phyloP scores from a whole-genome alignment of 495 filamentous ascomycete species.

The Acidiella bohemica region DNA sequence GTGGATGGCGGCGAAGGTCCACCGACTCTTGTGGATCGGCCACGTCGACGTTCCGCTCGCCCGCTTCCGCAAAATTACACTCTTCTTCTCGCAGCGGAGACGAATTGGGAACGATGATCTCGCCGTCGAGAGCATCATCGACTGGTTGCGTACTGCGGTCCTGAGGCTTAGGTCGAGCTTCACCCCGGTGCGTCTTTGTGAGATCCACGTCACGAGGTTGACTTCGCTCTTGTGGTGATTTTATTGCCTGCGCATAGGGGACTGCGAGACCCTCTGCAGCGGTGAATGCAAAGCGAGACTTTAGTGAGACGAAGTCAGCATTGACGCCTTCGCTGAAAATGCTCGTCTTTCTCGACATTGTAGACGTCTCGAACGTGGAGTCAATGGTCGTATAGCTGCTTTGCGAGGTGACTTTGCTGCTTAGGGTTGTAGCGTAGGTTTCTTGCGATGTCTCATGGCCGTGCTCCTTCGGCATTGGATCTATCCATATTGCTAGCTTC shows the following conservation, averaged over 20 bases:
- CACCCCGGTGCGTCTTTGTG: too few relatives aligned
- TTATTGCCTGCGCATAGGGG: neutral
- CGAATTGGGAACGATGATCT: slow-evolving; percentile 1
- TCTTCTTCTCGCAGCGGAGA: neutral
- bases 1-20: neutral
- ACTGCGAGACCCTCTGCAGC: neutral
- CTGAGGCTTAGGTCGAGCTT: neutral
- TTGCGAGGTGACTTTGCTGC: neutral
- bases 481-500: slow-evolving; percentile 23
- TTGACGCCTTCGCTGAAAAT: slow-evolving; percentile 14
- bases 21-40: too few relatives aligned
- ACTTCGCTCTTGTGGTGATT: neutral
- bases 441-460: slow-evolving; percentile 5
- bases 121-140: slow-evolving; percentile 1
- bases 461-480: slow-evolving; percentile 4
- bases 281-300: slow-evolving; percentile 6
- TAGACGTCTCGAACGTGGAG: slow-evolving; percentile 5
- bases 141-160: neutral
- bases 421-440: slow-evolving; percentile 4
- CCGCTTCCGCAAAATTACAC: slow-evolving; percentile 6
- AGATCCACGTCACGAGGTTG: neutral
- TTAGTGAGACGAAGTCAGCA: slow-evolving; percentile 6
- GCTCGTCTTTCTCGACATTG: neutral
- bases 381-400: slow-evolving; percentile 3
- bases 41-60: neutral